Base-by-base conservation (phyloP, 1,139 yeast species). In the Maudiozyma humilis region DNA sequence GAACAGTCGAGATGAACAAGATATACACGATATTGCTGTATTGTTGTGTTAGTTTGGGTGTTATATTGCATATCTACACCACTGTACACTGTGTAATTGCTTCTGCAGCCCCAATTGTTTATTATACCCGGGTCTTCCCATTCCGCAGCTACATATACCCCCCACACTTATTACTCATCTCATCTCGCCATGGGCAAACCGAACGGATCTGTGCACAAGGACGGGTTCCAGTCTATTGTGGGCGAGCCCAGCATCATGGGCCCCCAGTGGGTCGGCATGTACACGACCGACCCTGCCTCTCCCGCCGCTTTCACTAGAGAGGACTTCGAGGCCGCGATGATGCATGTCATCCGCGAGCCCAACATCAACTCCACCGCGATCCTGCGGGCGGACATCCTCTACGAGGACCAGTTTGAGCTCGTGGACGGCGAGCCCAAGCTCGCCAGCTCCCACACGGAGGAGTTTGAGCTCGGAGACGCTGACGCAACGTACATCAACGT, bases 351-450 rank as follows among this genome's bases (percentile, higher is more conserved):
- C 44, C 72, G 75, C 48, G 88, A 87, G 50, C 97, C 97, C 13
- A 86, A 89, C 61, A 83, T 89, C 63, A 89, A 89, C 63, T 89
- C 96, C 7, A 84, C 96, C 0, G 93, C 87, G 27, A 83, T 89
- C 33, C 69, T 89, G 68, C 69, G 97, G 55, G 95, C 96, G 0
- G 97, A 89, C 63, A 78, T 89, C 23, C 64, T 88, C 38, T 68
- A 70, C 38, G 89, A 83, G 52, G 69, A 67, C 45, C 62, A 60
- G 2, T 76, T 68, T 55, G 71, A 60, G 2, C 76, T 69, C 54
- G 71, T 66, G 13, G 33, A 27, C 13, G 39, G 25, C 18, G 44
- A 43, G 18, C 13, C 44, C 2, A 23, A 38, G 2, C 35, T 46
- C 29, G 41, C 36, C 17, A 4, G 17, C 12, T 29, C 41, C 6